Evolutionary conservation across 169 alveolate genomes (phyloP).

Genomic region (Blepharisma undulans): DNA sequence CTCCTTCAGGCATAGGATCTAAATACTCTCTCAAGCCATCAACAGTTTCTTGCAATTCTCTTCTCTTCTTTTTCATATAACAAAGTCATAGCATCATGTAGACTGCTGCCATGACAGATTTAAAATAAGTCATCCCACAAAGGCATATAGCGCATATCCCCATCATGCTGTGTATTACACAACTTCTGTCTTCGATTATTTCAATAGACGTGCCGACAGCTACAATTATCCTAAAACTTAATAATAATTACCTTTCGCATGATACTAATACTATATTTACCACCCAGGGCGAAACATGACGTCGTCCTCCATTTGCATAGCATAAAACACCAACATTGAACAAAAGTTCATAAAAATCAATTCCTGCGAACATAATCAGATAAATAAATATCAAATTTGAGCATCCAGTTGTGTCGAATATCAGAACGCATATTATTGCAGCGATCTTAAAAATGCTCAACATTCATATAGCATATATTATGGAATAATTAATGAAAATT

Average conservation of each 20-base stretch:
- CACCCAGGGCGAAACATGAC: neutral
- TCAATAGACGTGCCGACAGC: neutral
- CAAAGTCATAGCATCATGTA: neutral
- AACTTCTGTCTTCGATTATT: neutral
- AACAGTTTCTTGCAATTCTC: neutral
- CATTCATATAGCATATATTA: neutral
- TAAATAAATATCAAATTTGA: neutral
- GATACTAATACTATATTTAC: neutral
- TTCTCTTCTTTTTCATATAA: neutral
- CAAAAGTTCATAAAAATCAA: neutral
- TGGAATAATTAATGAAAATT: neutral
- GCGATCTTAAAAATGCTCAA: neutral
- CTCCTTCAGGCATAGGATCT: neutral
- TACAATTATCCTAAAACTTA: neutral
- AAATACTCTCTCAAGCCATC: neutral
- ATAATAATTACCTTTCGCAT: neutral
- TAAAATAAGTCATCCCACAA: neutral
- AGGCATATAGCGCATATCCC: neutral
- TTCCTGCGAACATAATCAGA: neutral
- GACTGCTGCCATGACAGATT: neutral
- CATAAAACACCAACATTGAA: neutral
- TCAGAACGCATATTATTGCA: neutral
- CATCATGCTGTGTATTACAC: neutral
- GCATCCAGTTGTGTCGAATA: neutral
- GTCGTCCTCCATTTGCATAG: neutral